These are phyloP conservation scores for Alternaria arborescens DNA, from an alignment of 2,329 filamentous ascomycete species.

Conservation along the genomic window DNA sequence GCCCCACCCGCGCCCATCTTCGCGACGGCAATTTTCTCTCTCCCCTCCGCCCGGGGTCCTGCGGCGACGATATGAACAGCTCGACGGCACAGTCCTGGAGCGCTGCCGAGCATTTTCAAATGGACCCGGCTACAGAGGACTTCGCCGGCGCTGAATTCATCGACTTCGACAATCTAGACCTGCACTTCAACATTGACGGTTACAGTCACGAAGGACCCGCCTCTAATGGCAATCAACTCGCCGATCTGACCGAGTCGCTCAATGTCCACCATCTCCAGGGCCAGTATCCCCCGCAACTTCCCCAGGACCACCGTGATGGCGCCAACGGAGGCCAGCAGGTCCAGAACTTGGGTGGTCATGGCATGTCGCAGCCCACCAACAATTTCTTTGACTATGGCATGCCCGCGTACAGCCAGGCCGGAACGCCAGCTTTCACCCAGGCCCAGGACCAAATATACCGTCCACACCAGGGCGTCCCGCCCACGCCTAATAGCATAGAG, in stretches of 20 bases:
- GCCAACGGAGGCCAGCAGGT: constrained; percentile 24
- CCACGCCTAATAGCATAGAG: constrained; percentile 82
- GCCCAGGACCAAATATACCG: constrained; percentile 56
- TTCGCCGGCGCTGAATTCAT: constrained; percentile 54
- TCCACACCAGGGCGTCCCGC: constrained; percentile 72
- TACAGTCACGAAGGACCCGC: constrained; percentile 31
- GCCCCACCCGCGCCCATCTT: constrained; percentile 18
- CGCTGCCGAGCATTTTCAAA: constrained; percentile 49
- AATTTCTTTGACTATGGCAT: constrained; percentile 49
- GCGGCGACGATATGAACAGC: constrained; percentile 45
- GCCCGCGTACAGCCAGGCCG: constrained; percentile 44
- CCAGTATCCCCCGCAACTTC: constrained; percentile 38
- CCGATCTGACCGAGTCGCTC: constrained; percentile 44
- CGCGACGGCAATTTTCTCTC: constrained; percentile 20
- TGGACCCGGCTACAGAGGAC: constrained; percentile 54
- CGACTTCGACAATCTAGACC: constrained; percentile 49
- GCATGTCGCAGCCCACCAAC: constrained; percentile 8
- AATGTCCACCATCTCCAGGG: constrained; percentile 46
- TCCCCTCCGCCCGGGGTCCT: constrained; percentile 18
- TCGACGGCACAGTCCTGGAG: constrained; percentile 49
- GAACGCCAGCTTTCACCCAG: constrained; percentile 49
- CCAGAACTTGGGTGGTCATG: constrained; percentile 24
- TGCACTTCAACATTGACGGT: constrained; percentile 42
- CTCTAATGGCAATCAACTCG: constrained; percentile 37
- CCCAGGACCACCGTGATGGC: constrained; percentile 39